Conservation (phyloP, 768 basidiomycete species). For the Pleurotus ostreatus region DNA sequence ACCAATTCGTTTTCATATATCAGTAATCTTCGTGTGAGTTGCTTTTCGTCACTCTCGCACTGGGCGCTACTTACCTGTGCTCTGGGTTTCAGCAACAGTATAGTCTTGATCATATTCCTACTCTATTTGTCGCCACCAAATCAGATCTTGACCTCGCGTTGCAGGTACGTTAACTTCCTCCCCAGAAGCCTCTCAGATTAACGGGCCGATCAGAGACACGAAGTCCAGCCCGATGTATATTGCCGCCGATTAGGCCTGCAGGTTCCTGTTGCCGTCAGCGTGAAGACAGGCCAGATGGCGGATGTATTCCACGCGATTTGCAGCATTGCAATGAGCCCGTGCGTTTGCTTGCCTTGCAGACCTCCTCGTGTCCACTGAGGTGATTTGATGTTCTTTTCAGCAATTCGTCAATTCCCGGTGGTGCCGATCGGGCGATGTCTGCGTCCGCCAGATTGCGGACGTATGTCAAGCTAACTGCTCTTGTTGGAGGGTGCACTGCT, state of each 20-base stretch:
- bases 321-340: constrained; percentile 85
- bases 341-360: constrained; percentile 27
- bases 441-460: constrained; percentile 63
- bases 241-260: constrained; percentile 85
- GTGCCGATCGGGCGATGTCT: constrained; percentile 74
- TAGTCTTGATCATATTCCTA: constrained; percentile 90
- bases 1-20: constrained; percentile 99
- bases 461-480: constrained; percentile 69
- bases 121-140: constrained; percentile 97
- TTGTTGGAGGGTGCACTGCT: constrained; percentile 73
- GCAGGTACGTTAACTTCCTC: constrained; percentile 51
- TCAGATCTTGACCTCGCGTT: constrained; percentile 95
- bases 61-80: constrained; percentile 7
- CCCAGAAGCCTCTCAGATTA: background rate
- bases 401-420: constrained; percentile 71
- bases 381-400: constrained; percentile 31
- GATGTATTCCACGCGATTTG: constrained; percentile 88
- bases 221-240: constrained; percentile 98
- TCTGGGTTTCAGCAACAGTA: constrained; percentile 80
- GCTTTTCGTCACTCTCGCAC: background rate
- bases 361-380: constrained; percentile 13
- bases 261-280: constrained; percentile 92
- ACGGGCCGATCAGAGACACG: constrained; percentile 66
- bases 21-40: constrained; percentile 82
- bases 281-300: constrained; percentile 78